Conservation (phyloP, 108 stramenopile genomes). For the Discostella pseudostelligera region DNA sequence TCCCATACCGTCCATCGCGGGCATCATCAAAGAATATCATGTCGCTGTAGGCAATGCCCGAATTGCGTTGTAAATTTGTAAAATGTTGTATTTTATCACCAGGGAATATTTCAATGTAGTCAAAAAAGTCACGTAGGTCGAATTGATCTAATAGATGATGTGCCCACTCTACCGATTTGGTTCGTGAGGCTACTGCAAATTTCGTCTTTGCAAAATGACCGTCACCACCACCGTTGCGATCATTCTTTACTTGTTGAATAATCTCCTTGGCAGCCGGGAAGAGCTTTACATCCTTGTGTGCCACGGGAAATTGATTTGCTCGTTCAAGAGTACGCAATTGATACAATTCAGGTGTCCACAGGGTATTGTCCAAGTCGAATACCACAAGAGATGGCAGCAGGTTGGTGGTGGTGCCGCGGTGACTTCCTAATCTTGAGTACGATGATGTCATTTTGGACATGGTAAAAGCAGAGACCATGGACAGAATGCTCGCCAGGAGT, state of each 20-base stretch:
- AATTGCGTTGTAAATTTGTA: slow-evolving; percentile 30
- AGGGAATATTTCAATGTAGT: slow-evolving; percentile 72
- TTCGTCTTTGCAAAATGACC: slow-evolving; percentile 35
- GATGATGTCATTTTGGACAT: background rate
- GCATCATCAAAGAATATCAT: slow-evolving; percentile 68
- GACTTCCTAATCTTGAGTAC: no score
- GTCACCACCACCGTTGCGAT: slow-evolving; percentile 1
- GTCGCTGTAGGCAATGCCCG: slow-evolving; percentile 38
- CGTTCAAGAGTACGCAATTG: slow-evolving; percentile 63
- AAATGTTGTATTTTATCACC: slow-evolving; percentile 65
- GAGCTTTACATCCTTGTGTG: slow-evolving; percentile 63
- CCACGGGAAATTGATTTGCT: slow-evolving; percentile 47
- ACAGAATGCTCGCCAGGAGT: background rate
- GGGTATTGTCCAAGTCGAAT: slow-evolving; percentile 55
- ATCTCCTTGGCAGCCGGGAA: slow-evolving; percentile 52
- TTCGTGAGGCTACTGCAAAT: slow-evolving; percentile 73
- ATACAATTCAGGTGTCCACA: slow-evolving; percentile 73
- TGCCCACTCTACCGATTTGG: slow-evolving; percentile 72
- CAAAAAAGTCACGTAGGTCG: slow-evolving; percentile 51
- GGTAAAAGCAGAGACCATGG: background rate
- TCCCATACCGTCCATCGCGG: slow-evolving; percentile 67
- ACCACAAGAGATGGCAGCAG: slow-evolving; percentile 46
- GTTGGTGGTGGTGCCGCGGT: background rate
- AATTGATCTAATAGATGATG: slow-evolving; percentile 59
- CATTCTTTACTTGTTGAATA: slow-evolving; percentile 43